Evolutionary conservation across 108 stramenopile species (phyloP).

Genomic region (Mayamaea pseudoterrestris): DNA sequence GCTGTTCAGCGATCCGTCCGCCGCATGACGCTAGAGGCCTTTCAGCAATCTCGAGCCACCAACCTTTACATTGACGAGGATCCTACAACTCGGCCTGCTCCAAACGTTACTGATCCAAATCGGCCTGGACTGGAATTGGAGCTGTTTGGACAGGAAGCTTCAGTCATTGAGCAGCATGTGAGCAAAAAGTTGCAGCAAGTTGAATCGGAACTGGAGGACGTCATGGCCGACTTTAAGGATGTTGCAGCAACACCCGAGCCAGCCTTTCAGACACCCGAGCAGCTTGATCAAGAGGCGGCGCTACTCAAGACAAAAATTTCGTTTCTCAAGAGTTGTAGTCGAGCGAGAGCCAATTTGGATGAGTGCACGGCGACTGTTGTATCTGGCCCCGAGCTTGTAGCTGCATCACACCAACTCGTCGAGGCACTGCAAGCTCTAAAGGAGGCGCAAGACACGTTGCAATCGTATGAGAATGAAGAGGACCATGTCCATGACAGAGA

Average conservation of each 20-base stretch:
- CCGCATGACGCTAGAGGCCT: conserved; percentile 24
- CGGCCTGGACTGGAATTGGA: conserved; percentile 53
- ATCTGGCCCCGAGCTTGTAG: conserved; percentile 4
- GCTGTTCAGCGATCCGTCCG: conserved; percentile 17
- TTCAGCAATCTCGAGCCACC: conserved; percentile 5
- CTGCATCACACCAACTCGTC: conserved; percentile 10
- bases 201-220: conserved; percentile 24
- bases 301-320: conserved; percentile 4
- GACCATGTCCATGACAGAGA: no score
- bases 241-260: neutral
- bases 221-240: conserved; percentile 1
- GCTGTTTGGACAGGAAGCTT: conserved; percentile 32
- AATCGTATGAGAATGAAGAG: conserved; percentile 8
- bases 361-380: conserved; percentile 16
- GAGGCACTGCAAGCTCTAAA: conserved; percentile 13
- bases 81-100: no score
- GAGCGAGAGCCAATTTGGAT: conserved; percentile 23
- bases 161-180: conserved; percentile 15
- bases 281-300: conserved; percentile 6
- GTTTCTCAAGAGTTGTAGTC: conserved; percentile 38
- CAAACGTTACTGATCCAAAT: no score
- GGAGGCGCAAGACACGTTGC: conserved; percentile 13
- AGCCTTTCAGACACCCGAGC: neutral
- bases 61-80: conserved; percentile 3
- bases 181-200: conserved; percentile 28